These are phyloP conservation scores for Penicillium alfredii DNA, from an alignment of 495 filamentous ascomycete genomes.

Conservation along the genomic window DNA sequence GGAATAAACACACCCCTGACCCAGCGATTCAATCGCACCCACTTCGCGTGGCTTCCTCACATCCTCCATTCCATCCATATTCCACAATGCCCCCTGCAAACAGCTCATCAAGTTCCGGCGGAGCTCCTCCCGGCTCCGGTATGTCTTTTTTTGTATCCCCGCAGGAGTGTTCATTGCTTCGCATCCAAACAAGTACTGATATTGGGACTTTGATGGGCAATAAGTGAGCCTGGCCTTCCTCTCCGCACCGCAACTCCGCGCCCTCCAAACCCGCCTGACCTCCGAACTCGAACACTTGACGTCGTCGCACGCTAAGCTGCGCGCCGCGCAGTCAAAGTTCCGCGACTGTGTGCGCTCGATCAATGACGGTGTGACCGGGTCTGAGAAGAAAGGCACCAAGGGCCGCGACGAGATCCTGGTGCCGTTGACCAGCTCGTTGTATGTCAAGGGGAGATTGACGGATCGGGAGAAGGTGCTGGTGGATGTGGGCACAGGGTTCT, in stretches of 20 bases:
- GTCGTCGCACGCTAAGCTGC: constrained; percentile 78
- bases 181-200: too few species aligned
- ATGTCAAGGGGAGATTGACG: constrained; percentile 78
- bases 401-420: constrained; percentile 63
- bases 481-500: constrained; percentile 95
- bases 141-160: constrained; percentile 3
- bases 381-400: constrained; percentile 31
- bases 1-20: neutral
- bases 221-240: constrained; percentile 61
- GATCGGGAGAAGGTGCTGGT: constrained; percentile 79
- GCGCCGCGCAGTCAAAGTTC: constrained; percentile 85
- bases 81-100: constrained; percentile 21
- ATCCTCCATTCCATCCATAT: neutral
- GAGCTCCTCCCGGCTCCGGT: constrained; percentile 29
- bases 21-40: too few species aligned
- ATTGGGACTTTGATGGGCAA: too few species aligned
- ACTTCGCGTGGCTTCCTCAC: neutral
- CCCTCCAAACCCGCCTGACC: constrained; percentile 90
- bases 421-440: constrained; percentile 86
- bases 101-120: constrained; percentile 24
- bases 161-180: too few species aligned
- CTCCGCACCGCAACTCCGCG: constrained; percentile 49
- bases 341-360: constrained; percentile 77
- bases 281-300: constrained; percentile 92
- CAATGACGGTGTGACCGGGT: constrained; percentile 49